Evolutionary conservation across 2,329 filamentous ascomycete species (phyloP).

Genomic region (Diaporthe humulicola): DNA sequence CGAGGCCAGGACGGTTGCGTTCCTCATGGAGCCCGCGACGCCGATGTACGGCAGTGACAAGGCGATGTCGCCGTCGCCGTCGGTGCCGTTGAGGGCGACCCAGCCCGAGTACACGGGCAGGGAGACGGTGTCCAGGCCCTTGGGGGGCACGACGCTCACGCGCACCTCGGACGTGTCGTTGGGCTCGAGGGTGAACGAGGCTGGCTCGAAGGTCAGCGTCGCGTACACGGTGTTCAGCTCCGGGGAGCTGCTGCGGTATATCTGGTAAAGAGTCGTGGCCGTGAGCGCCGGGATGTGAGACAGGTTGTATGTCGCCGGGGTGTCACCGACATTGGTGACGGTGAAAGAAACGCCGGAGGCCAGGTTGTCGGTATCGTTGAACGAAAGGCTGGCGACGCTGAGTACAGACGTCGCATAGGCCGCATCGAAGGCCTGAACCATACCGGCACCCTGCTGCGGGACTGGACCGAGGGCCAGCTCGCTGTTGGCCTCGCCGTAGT

Average conservation of each 20-base stretch:
- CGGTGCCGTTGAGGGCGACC: constrained; percentile 55
- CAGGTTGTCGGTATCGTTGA: constrained; percentile 59
- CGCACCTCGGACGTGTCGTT: constrained; percentile 45
- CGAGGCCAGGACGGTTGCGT: constrained; percentile 39
- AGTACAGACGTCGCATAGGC: constrained; percentile 54
- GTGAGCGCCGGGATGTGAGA: constrained; percentile 52
- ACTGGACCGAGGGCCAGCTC: constrained; percentile 48
- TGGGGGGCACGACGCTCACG: constrained; percentile 38
- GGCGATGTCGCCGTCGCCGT: constrained; percentile 46
- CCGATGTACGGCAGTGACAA: constrained; percentile 58
- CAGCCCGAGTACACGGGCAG: constrained; percentile 61
- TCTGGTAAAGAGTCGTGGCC: constrained; percentile 47
- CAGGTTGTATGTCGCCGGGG: constrained; percentile 53
- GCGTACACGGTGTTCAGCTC: constrained; percentile 1
- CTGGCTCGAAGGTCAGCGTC: neutral
- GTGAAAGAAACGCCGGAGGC: constrained; percentile 48
- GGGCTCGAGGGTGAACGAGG: constrained; percentile 49
- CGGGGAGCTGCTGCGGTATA: constrained; percentile 27
- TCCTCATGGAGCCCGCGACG: constrained; percentile 48
- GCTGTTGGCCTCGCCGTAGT: constrained; percentile 45
- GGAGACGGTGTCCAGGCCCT: constrained; percentile 41
- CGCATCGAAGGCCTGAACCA: constrained; percentile 57
- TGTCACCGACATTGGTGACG: constrained; percentile 54
- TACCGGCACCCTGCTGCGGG: constrained; percentile 57
- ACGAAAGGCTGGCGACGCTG: constrained; percentile 53